Evolutionary conservation across 768 basidiomycete species (phyloP).

Genomic region (Russula ochroleuca): DNA sequence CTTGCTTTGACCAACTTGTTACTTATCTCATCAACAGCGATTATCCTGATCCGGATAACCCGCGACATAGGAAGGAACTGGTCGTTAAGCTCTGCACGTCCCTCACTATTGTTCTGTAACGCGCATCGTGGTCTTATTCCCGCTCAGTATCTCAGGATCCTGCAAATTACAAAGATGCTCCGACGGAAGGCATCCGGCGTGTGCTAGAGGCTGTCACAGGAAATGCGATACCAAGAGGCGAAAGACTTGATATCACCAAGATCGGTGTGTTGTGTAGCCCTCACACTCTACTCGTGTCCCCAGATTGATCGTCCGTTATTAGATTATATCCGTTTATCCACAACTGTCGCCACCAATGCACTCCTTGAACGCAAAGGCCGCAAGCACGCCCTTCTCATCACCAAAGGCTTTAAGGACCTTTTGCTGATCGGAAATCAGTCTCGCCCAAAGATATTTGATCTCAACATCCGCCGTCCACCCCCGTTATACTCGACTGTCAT

Average conservation of each 20-base stretch:
- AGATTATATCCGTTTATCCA: slow-evolving; percentile 91
- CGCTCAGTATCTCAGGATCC: slow-evolving; percentile 81
- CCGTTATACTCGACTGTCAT: slow-evolving; percentile 76
- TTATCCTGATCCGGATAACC: slow-evolving; percentile 65
- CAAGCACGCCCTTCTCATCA: slow-evolving; percentile 86
- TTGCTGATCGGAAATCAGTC: slow-evolving; percentile 93
- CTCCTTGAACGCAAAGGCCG: slow-evolving; percentile 93
- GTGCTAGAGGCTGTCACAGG: slow-evolving; percentile 77
- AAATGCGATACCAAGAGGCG: slow-evolving; percentile 59
- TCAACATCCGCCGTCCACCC: slow-evolving; percentile 75
- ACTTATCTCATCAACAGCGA: slow-evolving; percentile 42
- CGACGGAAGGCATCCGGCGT: slow-evolving; percentile 88
- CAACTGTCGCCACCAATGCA: slow-evolving; percentile 95
- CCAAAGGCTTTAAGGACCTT: slow-evolving; percentile 87
- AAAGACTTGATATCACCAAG: slow-evolving; percentile 67
- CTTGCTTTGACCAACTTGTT: background rate
- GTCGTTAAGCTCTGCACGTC: slow-evolving; percentile 84
- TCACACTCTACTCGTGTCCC: background rate
- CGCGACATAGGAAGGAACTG: slow-evolving; percentile 60
- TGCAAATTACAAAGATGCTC: slow-evolving; percentile 84
- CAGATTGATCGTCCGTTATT: background rate
- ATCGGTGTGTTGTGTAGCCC: slow-evolving; percentile 53
- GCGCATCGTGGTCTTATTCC: background rate
- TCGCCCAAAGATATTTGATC: slow-evolving; percentile 90
- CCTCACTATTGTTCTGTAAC: background rate